phyloP scores from a whole-genome alignment of 768 basidiomycete genomes.

The Boletus rubescentipes region DNA sequence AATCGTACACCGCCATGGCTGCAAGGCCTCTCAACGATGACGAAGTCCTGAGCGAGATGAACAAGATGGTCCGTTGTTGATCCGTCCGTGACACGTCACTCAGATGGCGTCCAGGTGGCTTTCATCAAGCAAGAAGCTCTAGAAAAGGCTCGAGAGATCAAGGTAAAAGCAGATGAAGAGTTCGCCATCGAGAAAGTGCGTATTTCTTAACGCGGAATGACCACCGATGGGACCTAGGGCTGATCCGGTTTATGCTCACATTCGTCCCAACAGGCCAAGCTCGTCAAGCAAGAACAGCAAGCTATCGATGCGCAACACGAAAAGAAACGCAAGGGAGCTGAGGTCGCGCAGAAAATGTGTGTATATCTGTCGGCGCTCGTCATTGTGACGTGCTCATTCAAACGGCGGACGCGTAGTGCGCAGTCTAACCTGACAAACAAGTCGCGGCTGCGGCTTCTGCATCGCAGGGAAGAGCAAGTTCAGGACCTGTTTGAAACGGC shows the following conservation, averaged over 20 bases:
- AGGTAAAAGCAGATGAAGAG: slow-evolving; percentile 97
- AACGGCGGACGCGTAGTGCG: slow-evolving; percentile 49
- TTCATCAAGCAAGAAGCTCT: slow-evolving; percentile 99
- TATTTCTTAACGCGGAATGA: neutral
- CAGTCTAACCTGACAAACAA: slow-evolving; percentile 97
- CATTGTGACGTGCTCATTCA: slow-evolving; percentile 1
- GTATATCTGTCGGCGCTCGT: slow-evolving; percentile 22
- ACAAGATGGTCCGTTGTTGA: slow-evolving; percentile 82
- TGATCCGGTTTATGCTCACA: neutral
- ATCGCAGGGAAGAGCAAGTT: slow-evolving; percentile 88
- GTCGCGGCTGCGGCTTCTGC: slow-evolving; percentile 86
- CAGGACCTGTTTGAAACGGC: slow-evolving; percentile 84
- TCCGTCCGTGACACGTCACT: neutral
- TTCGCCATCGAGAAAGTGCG: slow-evolving; percentile 96
- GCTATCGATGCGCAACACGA: slow-evolving; percentile 93
- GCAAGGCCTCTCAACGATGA: slow-evolving; percentile 87
- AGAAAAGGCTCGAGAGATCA: slow-evolving; percentile 97
- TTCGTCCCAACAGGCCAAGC: slow-evolving; percentile 69
- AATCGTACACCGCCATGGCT: slow-evolving; percentile 48
- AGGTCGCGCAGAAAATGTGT: slow-evolving; percentile 96
- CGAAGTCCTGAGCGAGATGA: slow-evolving; percentile 95
- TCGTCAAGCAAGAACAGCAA: slow-evolving; percentile 94
- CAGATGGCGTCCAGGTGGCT: slow-evolving; percentile 59
- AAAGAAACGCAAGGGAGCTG: slow-evolving; percentile 93
- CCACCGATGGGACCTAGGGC: neutral